These are phyloP conservation scores for Hyphopichia burtonii DNA, from an alignment of 1,139 yeast species.

Conservation along the genomic window DNA sequence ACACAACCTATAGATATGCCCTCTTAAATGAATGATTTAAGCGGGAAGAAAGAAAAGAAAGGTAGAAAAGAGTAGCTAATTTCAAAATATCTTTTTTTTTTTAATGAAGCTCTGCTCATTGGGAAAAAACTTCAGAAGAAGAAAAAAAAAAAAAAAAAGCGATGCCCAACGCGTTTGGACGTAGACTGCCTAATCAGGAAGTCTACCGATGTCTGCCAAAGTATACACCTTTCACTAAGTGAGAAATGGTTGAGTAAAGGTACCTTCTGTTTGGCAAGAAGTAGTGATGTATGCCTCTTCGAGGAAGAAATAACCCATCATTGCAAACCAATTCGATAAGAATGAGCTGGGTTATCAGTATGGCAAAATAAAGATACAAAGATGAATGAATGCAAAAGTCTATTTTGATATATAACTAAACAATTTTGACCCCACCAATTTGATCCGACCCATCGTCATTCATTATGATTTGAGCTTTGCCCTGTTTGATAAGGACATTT, in stretches of 20 bases:
- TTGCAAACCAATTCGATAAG: not conserved
- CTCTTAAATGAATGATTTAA: slow-evolving; percentile 47
- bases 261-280: slow-evolving; percentile 8
- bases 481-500: slow-evolving; percentile 60
- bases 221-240: slow-evolving; percentile 23
- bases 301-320: slow-evolving; percentile 3
- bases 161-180: slow-evolving; percentile 5
- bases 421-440: slow-evolving; percentile 71
- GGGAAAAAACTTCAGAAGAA: slow-evolving; percentile 4
- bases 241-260: slow-evolving; percentile 4
- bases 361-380: slow-evolving; percentile 1
- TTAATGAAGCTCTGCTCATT: not conserved
- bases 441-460: slow-evolving; percentile 51
- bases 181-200: slow-evolving; percentile 28
- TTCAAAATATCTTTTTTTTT: not conserved
- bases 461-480: slow-evolving; percentile 64
- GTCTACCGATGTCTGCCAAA: slow-evolving; percentile 20
- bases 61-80: slow-evolving; percentile 6
- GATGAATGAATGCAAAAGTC: not conserved
- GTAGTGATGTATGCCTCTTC: slow-evolving; percentile 12
- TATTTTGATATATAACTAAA: slow-evolving; percentile 16
- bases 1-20: slow-evolving; percentile 29
- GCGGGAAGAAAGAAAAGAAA: slow-evolving; percentile 45
- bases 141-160: slow-evolving; percentile 8
- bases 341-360: not conserved